Evolutionary conservation across 2,329 filamentous ascomycete genomes (phyloP), one percentile per base, ranked within the genome.

Genomic region (Atkinsonella texensis): DNA sequence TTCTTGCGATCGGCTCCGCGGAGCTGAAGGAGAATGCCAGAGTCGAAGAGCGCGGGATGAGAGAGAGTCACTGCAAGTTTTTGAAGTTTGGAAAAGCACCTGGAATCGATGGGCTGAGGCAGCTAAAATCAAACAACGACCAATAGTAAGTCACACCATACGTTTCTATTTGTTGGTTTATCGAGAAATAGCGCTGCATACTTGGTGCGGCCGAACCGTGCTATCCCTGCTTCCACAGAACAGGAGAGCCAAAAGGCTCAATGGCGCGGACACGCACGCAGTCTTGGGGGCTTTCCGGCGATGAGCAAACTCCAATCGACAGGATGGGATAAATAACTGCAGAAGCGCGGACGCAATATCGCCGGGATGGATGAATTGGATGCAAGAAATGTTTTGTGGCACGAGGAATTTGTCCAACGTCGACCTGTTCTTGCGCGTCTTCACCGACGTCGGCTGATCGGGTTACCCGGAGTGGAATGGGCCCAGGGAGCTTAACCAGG

Each of bases 391-490:
- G 17, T 15, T 9, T n/a, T 15, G 13, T 23, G 18, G 38, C 28
- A 13, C 32, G 48, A 31, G 49, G 33, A 31, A 11, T 8, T 43
- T 39, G 18, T 48, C 20, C 45, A 13, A 32, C n/a, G 49, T 46
- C 28, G 7, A 28, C 28, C 28, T 7, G 28, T 8, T 28, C 18
- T 13, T 17, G 18, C 49, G 32, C 3, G 43, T 38, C 40, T 43
- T 48, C 50, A 50, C 50, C 53, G 53, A 52, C 53, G 47, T 54
- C 50, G 50, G 47, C 50, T 43, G 46, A 41, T 54, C 39, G 42
- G 47, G 42, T 12, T 12, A n/a, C 8, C 15, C 39, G 9, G 5
- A 41, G 17, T 41, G 17, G 17, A 31, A 48, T 17, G 40, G 28
- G 50, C 40, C 20, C 20, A 23, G 20, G 20, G 20, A 23, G 4